Evolutionary conservation across 2,329 filamentous ascomycete species (phyloP).

Genomic region (Colletotrichum kahawae): DNA sequence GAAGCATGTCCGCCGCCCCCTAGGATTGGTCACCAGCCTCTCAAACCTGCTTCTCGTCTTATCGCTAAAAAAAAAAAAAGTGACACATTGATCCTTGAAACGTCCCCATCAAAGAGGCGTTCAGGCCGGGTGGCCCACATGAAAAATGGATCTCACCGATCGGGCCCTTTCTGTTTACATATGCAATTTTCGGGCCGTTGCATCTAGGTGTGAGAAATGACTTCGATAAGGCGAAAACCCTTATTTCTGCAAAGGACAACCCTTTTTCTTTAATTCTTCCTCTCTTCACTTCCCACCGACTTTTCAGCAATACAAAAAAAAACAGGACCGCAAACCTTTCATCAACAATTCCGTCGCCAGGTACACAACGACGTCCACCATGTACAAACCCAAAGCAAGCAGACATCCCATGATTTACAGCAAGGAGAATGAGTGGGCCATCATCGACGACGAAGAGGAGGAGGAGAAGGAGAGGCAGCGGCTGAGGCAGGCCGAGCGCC

Average conservation of each 20-base stretch:
- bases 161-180: neutral
- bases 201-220: neutral
- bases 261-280: neutral
- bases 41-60: neutral
- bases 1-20: neutral
- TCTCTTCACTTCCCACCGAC: neutral
- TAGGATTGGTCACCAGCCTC: neutral
- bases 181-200: neutral
- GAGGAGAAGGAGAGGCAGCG: constrained; percentile 5
- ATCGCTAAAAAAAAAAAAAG: neutral
- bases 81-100: neutral
- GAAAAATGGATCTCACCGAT: neutral
- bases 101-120: neutral
- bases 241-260: neutral
- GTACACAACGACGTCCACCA: neutral
- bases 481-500: neutral
- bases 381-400: neutral
- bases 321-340: neutral
- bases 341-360: neutral
- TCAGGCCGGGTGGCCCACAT: neutral
- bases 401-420: neutral
- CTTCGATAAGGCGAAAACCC: neutral
- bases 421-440: constrained; percentile 21
- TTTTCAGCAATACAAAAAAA: neutral
- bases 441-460: constrained; percentile 20